Evolutionary conservation across 495 filamentous ascomycete genomes (phyloP).

Genomic region (Beverwykella pulmonaria): DNA sequence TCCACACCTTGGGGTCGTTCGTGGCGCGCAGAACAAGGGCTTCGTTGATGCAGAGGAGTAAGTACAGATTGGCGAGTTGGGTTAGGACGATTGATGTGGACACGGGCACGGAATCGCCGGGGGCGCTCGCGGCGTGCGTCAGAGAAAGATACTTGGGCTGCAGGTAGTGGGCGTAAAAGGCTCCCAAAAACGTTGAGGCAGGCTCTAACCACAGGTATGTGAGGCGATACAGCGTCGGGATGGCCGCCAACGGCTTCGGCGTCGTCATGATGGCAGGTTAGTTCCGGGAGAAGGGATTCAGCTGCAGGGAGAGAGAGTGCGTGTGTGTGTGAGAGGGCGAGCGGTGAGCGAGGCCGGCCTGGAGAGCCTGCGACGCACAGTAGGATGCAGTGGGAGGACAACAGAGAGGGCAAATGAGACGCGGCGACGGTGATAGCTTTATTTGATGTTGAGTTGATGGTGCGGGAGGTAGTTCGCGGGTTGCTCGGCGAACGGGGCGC

Average conservation of each 20-base stretch:
- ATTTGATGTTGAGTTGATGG: background rate
- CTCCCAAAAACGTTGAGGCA: slow-evolving; percentile 63
- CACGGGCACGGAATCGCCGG: slow-evolving; percentile 41
- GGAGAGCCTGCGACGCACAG: background rate
- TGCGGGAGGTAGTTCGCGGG: too few relatives aligned
- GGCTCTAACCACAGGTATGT: slow-evolving; percentile 73
- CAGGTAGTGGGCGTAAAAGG: slow-evolving; percentile 61
- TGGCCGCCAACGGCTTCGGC: slow-evolving; percentile 7
- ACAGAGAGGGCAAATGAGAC: background rate
- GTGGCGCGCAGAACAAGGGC: slow-evolving; percentile 67
- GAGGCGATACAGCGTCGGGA: slow-evolving; percentile 52
- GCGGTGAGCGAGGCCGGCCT: slow-evolving; percentile 6
- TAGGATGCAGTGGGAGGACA: background rate
- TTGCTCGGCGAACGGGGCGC: too few relatives aligned
- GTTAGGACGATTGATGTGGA: slow-evolving; percentile 59
- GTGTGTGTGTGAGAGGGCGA: too few relatives aligned
- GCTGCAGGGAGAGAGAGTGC: too few relatives aligned
- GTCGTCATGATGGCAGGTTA: background rate
- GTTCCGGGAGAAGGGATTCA: background rate
- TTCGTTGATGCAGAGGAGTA: slow-evolving; percentile 70
- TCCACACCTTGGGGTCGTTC: slow-evolving; percentile 65
- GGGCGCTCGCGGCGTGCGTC: slow-evolving; percentile 55
- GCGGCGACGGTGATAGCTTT: background rate
- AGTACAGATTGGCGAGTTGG: slow-evolving; percentile 66
- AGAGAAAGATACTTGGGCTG: slow-evolving; percentile 62